Evolutionary conservation across 1,284 basidiomycete genomes (phyloP), one percentile per base, ranked within the genome.

Genomic region (Austroboletus olivaceoglutinosus): DNA sequence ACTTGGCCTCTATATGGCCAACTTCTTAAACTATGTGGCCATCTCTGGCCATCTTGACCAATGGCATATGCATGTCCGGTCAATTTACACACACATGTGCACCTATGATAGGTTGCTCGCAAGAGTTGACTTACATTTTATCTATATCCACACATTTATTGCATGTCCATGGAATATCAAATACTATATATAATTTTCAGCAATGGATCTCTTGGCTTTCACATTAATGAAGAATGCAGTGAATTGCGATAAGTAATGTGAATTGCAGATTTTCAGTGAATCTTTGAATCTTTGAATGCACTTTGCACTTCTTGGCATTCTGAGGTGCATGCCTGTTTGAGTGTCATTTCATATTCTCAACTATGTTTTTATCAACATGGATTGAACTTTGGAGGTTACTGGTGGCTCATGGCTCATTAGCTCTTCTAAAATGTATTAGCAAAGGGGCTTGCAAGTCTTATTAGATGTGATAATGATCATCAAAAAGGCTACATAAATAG

Each of bases 151-250:
- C 29, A 30, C 29, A n/a, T 30, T 13, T 30, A 13, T 30, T 13
- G 29, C 13, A 30, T 30, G 29, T 7, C 29, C 29, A 30, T 30
- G 13, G 29, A 30, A 30, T 30, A 13, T 30, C 13, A 30, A 30
- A 30, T 13, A 30, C 13, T 8, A 8, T 30, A 8, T 75, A 76
- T 71, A 78, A 79, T 76, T 77, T 77, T 79, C 72, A 79, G 73
- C 77, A 78, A 79, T 68, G 74, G 77, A 78, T 79, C 76, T 78
- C 76, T 79, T 78, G 78, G 78, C 76, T 80, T 76, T 78, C 73
- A 73, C 75, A 79, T 81, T 75, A 74, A 80, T 81, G 79, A 81
- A 80, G 78, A 78, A 78, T 21, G 39, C 47, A 52, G 51, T 34
- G 43, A 52, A 52, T 49, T 34, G 47, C 40, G 47, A 54, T 54